Conservation (phyloP, 257 asterid genomes). For the Henckelia pumila region DNA sequence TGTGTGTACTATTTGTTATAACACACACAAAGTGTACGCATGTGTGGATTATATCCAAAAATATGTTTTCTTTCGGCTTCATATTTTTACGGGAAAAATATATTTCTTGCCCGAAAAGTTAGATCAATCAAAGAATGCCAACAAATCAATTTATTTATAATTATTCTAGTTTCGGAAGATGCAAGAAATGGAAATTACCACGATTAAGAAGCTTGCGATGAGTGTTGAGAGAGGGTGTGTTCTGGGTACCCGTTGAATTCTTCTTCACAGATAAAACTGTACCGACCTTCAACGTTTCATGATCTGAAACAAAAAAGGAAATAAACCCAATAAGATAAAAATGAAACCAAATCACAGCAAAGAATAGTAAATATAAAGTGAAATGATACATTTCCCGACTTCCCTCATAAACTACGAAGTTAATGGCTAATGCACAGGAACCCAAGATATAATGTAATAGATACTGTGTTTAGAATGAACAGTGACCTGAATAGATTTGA, state of each 20-base stretch:
- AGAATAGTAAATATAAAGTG: background rate
- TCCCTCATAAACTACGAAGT: background rate
- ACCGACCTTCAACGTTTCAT: conserved; percentile 13
- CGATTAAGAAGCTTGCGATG: conserved; percentile 45
- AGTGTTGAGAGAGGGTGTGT: conserved; percentile 2
- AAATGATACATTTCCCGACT: too few species aligned
- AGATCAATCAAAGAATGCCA: background rate
- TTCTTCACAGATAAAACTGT: conserved; percentile 18
- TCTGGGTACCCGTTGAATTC: conserved; percentile 16
- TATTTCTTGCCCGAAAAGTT: background rate
- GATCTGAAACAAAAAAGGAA: conserved; percentile 26
- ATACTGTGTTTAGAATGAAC: background rate
- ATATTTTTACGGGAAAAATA: background rate
- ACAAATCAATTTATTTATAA: background rate
- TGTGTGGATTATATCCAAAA: conserved; percentile 28
- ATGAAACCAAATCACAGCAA: background rate
- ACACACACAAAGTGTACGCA: conserved; percentile 13
- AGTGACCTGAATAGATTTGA: conserved; percentile 36
- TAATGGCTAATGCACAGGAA: background rate
- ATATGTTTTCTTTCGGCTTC: conserved; percentile 2
- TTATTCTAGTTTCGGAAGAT: background rate
- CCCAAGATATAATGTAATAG: background rate
- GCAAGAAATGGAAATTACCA: conserved; percentile 26
- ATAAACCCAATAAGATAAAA: background rate
- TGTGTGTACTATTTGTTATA: conserved; percentile 1